Conservation (phyloP, 2,329 filamentous ascomycete species). For the Xylariaceae sp. region DNA sequence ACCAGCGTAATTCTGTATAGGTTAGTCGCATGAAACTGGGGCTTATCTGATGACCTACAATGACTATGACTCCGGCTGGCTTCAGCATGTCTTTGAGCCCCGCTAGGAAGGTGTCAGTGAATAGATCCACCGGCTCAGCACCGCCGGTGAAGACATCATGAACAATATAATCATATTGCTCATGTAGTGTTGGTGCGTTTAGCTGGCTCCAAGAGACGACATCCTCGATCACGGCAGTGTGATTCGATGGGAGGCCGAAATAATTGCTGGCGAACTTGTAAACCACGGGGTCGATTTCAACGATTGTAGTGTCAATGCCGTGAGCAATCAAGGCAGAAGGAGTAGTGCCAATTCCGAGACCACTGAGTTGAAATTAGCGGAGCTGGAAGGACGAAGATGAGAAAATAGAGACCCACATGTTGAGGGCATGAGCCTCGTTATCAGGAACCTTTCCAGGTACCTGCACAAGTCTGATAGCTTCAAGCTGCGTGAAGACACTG, state of each 20-base stretch:
- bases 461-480: constrained; percentile 84
- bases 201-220: constrained; percentile 72
- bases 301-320: constrained; percentile 89
- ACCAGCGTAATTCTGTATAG: constrained; percentile 86
- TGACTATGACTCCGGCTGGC: constrained; percentile 82
- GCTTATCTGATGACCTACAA: constrained; percentile 62
- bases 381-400: constrained; percentile 4
- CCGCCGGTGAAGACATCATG: constrained; percentile 98
- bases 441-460: constrained; percentile 61
- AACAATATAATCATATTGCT: constrained; percentile 86
- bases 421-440: constrained; percentile 76
- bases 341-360: constrained; percentile 90
- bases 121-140: constrained; percentile 86
- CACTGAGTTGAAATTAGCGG: constrained; percentile 57
- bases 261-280: constrained; percentile 83
- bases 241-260: constrained; percentile 79
- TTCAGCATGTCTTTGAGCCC: constrained; percentile 75
- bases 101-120: constrained; percentile 83
- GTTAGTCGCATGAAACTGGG: constrained; percentile 6
- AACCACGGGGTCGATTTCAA: constrained; percentile 93
- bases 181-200: constrained; percentile 49
- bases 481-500: constrained; percentile 93
- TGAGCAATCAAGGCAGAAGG: constrained; percentile 86
- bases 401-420: constrained; percentile 68
- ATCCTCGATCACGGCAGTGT: constrained; percentile 81